Conservation (phyloP, 331 rosid genomes). For the Malus hybrid region DNA sequence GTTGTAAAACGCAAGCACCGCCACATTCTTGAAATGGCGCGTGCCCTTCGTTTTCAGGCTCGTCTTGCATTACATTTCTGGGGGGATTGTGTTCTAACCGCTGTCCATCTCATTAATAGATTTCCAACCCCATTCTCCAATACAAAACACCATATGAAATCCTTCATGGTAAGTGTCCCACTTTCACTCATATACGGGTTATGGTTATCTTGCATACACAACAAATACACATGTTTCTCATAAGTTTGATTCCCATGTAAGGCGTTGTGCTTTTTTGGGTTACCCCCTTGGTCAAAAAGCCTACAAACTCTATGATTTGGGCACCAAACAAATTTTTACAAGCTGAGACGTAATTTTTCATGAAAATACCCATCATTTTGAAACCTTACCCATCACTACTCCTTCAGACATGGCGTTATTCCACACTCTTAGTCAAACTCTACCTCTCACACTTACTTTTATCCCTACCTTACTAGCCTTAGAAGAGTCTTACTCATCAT, state of each 20-base stretch:
- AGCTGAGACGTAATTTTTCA: neutral
- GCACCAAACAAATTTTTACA: neutral
- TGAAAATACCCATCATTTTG: neutral
- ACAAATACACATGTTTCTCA: neutral
- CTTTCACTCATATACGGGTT: neutral
- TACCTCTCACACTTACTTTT: neutral
- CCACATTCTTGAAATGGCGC: neutral
- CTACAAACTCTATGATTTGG: neutral
- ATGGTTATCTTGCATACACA: neutral
- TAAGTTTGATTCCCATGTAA: neutral
- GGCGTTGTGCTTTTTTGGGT: neutral
- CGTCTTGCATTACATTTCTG: neutral
- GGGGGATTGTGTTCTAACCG: neutral
- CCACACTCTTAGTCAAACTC: neutral
- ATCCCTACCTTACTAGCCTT: too few relatives aligned
- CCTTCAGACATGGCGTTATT: accelerated
- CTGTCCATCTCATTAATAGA: neutral
- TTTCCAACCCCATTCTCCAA: neutral
- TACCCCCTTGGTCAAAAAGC: neutral
- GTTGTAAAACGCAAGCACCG: neutral
- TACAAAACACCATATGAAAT: neutral
- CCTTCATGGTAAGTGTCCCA: neutral
- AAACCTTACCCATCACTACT: too few relatives aligned
- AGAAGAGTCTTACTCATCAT: too few relatives aligned
- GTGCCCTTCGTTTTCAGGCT: neutral